Evolutionary conservation across 805 yeast genomes (phyloP), one percentile per base, ranked within the genome.

Genomic region (Starmerella floris): DNA sequence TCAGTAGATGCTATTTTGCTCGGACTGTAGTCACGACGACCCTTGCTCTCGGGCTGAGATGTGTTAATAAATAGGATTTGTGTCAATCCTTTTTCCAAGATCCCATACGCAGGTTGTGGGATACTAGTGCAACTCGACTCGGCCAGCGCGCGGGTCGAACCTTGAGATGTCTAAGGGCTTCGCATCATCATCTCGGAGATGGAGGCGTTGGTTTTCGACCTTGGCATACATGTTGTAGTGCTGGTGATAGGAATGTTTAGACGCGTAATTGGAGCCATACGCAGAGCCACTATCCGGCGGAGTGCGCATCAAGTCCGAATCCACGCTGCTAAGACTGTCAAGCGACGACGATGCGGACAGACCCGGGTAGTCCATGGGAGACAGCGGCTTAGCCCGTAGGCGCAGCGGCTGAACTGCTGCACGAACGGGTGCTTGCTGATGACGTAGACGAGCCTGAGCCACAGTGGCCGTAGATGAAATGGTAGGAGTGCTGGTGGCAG

Each of bases 341-440:
- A 51, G 42, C 41, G 55, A 51, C 30, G 52, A 44, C 4, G 58
- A 54, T 4, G 55, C 51, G 3, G 53, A 42, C 16, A 52, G 50
- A 10, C 52, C 51, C 5, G 55, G 55, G 21, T 21, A 35, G 19
- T 41, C 34, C 10, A 44, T 36, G 16, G 49, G 42, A 25, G 48
- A 22, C n/a, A 20, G n/a, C 16, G 28, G 46, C 27, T 46, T 34
- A 16, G 32, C 20, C 15, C 33, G 36, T 16, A 43, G 25, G 11
- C 43, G 44, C 42, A 40, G 30, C 27, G 51, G 49, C 46, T 36
- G 41, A 25, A 42, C 40, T 22, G 27, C 30, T 17, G 41, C 10
- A 41, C 32, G 17, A 5, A 23, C 34, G 16, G 26, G 40, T 9
- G 25, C 27, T 5, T 28, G 6, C 11, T 16, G 35, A 8, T 31